phyloP scores from a whole-genome alignment of 2,329 filamentous ascomycete genomes.

The Sordariomycetes sp. region DNA sequence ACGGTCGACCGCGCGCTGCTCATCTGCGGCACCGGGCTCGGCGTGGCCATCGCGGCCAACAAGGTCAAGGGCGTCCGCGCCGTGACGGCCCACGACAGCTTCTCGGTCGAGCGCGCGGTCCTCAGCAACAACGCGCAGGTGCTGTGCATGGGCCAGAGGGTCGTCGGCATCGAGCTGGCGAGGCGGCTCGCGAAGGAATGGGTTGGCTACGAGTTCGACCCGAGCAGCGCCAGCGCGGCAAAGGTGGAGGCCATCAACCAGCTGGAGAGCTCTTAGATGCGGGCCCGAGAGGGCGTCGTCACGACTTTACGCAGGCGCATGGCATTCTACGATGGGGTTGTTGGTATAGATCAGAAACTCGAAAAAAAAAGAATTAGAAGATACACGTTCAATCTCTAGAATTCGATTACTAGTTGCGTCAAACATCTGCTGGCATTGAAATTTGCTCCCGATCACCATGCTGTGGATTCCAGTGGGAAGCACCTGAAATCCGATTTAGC shows the following conservation, averaged over 20 bases:
- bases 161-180: slow-evolving; percentile 72
- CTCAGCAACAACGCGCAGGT: slow-evolving; percentile 83
- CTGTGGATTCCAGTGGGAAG: no score
- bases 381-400: no score
- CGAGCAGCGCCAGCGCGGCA: slow-evolving; percentile 31
- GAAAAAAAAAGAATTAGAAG: no score
- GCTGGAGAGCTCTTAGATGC: slow-evolving; percentile 19
- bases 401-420: no score
- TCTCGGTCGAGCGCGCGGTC: slow-evolving; percentile 70
- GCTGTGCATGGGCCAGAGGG: slow-evolving; percentile 75
- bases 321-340: no score
- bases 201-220: slow-evolving; percentile 75
- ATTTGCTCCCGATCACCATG: no score
- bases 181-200: slow-evolving; percentile 70
- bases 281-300: neutral
- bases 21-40: slow-evolving; percentile 79
- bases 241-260: slow-evolving; percentile 32
- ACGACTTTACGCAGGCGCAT: no score
- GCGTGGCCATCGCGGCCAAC: slow-evolving; percentile 82
- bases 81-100: slow-evolving; percentile 83
- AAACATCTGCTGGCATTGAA: no score
- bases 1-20: slow-evolving; percentile 67
- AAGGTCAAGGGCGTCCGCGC: slow-evolving; percentile 76
- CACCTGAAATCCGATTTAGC: no score
- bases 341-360: no score